phyloP scores from a whole-genome alignment of 768 basidiomycete species.

The Lentinula sp. region DNA sequence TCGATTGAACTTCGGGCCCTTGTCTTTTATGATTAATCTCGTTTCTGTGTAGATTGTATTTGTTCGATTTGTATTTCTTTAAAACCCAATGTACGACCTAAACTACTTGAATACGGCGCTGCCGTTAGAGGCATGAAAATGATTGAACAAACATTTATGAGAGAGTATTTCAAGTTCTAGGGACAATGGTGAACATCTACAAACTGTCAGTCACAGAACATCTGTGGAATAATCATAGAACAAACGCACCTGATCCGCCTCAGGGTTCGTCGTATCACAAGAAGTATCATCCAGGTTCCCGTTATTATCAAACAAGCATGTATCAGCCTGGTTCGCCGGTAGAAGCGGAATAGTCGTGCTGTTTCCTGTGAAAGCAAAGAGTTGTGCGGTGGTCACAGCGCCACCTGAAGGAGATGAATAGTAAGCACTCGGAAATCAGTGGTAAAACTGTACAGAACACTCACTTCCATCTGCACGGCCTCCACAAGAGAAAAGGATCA shows the following conservation, averaged over 20 bases:
- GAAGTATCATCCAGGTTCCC: slow-evolving; percentile 1
- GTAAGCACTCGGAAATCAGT: slow-evolving; percentile 4
- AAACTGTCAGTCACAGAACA: neutral
- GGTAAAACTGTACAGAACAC: slow-evolving; percentile 10
- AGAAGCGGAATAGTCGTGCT: slow-evolving; percentile 8
- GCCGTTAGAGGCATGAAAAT: neutral
- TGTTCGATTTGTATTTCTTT: neutral
- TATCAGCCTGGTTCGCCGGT: slow-evolving; percentile 6
- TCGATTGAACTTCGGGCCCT: slow-evolving; percentile 49
- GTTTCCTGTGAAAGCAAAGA: slow-evolving; percentile 12
- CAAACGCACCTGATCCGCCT: slow-evolving; percentile 1
- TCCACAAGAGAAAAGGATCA: slow-evolving; percentile 19
- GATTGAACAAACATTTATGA: neutral
- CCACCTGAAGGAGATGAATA: slow-evolving; percentile 1
- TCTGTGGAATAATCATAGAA: neutral
- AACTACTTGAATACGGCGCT: neutral
- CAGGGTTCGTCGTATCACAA: slow-evolving; percentile 4
- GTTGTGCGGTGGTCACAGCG: slow-evolving; percentile 16
- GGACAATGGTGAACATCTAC: slow-evolving; percentile 3
- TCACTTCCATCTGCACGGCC: slow-evolving; percentile 17
- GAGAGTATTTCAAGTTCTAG: neutral
- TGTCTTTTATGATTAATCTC: slow-evolving; percentile 40
- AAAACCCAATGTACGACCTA: too few relatives aligned
- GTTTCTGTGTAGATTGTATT: neutral
- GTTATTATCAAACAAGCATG: slow-evolving; percentile 7